Base-by-base conservation (phyloP, 441 rosid genomes). In the Adansonia gregorii region DNA sequence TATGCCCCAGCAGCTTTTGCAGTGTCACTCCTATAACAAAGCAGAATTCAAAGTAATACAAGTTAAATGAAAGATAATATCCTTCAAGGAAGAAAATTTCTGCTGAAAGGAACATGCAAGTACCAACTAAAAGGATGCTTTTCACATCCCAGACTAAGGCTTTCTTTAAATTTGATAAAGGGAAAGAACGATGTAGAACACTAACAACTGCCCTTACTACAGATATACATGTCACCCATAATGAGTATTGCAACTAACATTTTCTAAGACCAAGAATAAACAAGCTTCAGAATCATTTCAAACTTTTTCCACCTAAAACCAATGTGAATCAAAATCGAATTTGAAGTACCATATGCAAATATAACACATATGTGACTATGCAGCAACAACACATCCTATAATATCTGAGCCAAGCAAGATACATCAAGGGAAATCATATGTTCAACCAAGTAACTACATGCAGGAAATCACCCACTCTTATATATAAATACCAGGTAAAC, bases 1-100 rank as follows among this genome's bases (percentile, higher is more conserved):
- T 76, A 73, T 74, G 86, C 72, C 98, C 98, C 77, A 78, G 75
- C 81, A 91, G 85, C 86, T 85, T 86, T 75, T 85, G 93, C 83
- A 92, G 74, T 77, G 83, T 87, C 65, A 74, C 81, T 72, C 97
- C 99, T 95, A 87, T 75, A 81, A 71, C 54, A 83, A 14, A 27
- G 19, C 49, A 78, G 35, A 31, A 69, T 72, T 68, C 48, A 80
- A 79, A 63, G 58, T 65, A 15, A 27, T 59, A 76, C 45, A 55
- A 54, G 61, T 56, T 77, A 78, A 79, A 72, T n/a, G 6, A 24
- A 73, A 59, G 75, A 20, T 17, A 46, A 54, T 17, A 8, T 63
- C 2, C 56, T 0, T 20, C 8, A 2, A 1, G 14, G 31, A 68
- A 15, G 35, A 52, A 48, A 70, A 6, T 17, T 39, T 45, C 55